Evolutionary conservation across 495 filamentous ascomycete species (phyloP), one percentile per base, ranked within the genome.

Genomic region (Neurospora sp.): DNA sequence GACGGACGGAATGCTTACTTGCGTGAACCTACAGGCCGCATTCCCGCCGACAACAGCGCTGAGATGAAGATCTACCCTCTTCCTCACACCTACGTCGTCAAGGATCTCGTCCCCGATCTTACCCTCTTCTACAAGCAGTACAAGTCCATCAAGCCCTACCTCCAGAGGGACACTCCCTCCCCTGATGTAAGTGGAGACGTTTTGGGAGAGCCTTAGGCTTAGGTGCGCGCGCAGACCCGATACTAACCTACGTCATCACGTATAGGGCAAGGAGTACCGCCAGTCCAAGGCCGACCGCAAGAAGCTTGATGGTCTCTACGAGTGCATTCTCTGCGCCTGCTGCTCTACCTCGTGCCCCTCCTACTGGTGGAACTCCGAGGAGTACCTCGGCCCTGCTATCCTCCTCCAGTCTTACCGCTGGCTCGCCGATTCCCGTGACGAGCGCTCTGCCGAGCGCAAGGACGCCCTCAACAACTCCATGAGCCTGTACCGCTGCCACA

Each of bases 71-170:
- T 99, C 87, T 99, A 99, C 85, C 96, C 96, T 16, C 89, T 99
- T 73, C 96, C 96, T 75, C 96, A 99, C 88, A 99, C 94, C 82
- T 99, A 97, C 87, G 92, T 98, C 77, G 95, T 99, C 85, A 99
- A 97, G 90, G 96, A 99, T 81, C 88, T 99, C 75, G 95, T 99
- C 14, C 95, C 96, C 70, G 96, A 99, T 82, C 85, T 99, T 77
- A 99, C 96, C 77, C 92, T 93, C 74, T 98, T 99, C 90, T 99
- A 99, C 92, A 97, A 98, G 88, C 96, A 99, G 88, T 99, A 99
- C 90, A 97, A 97, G 86, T 97, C 95, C 31, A 97, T 99, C 86
- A 97, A 99, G 89, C 96, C 96, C 8, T 99, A 97, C 82, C 92
- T 99, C 41, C 96, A 97, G 85, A 88, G 93, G 75, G 90, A 93